These are phyloP conservation scores for Thraustotheca clavata DNA, from an alignment of 352 stramenopile genomes.

Conservation along the genomic window DNA sequence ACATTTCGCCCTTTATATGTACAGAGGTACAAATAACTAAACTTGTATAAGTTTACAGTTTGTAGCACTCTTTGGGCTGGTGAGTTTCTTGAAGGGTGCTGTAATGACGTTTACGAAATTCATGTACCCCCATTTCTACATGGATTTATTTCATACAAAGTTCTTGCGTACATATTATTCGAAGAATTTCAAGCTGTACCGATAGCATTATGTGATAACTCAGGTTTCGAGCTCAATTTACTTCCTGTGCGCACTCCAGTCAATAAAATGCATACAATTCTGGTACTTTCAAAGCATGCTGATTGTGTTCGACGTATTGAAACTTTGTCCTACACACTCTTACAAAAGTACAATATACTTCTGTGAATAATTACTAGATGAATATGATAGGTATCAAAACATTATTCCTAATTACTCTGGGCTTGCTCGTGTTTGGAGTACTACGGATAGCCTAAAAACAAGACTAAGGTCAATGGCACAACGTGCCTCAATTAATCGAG, in stretches of 20 bases:
- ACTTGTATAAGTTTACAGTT: not conserved
- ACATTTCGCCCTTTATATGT: slow-evolving; percentile 7
- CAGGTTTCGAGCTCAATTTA: not conserved
- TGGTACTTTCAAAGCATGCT: slow-evolving; percentile 2
- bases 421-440: not conserved
- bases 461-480: not conserved
- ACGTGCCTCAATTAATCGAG: not conserved
- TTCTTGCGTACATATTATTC: slow-evolving; percentile 50
- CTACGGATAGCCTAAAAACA: not conserved
- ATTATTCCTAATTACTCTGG: not conserved
- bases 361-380: not conserved
- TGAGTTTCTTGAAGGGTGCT: slow-evolving; percentile 55
- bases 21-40: not conserved
- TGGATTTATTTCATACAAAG: slow-evolving; percentile 37
- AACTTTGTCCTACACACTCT: not conserved
- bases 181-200: slow-evolving; percentile 50
- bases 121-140: slow-evolving; percentile 41
- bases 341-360: slow-evolving; percentile 9
- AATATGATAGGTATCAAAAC: slow-evolving; percentile 2
- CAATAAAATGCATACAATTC: not conserved
- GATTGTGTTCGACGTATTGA: slow-evolving; percentile 7
- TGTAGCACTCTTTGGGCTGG: slow-evolving; percentile 45
- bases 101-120: slow-evolving; percentile 50
- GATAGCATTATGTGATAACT: slow-evolving; percentile 29
- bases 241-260: slow-evolving; percentile 9